phyloP scores from a whole-genome alignment of 345 rosid species.

The Clausena lansium region DNA sequence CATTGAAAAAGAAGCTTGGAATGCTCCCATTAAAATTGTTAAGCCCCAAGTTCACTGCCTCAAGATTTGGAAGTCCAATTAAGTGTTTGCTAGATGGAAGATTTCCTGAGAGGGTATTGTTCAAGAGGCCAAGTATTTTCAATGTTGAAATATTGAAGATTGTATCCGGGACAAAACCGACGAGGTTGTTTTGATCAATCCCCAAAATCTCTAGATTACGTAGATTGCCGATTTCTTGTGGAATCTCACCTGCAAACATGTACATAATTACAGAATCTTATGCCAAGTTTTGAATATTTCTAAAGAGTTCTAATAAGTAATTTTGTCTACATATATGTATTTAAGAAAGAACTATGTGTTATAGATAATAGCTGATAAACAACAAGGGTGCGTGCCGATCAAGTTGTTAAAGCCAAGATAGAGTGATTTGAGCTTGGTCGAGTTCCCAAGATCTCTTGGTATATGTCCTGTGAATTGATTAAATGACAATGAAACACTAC shows the following conservation, averaged over 20 bases:
- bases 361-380: not conserved
- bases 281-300: no score
- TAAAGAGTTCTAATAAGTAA: no score
- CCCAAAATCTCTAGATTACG: not conserved
- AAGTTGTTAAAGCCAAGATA: slow-evolving; percentile 3
- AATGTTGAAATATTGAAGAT: not conserved
- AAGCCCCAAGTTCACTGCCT: not conserved
- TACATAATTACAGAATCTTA: not conserved
- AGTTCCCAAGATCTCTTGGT: slow-evolving; percentile 21
- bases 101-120: not conserved
- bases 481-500: not conserved
- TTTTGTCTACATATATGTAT: no score
- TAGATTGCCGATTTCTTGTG: slow-evolving; percentile 11
- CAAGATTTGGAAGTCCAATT: not conserved
- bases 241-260: slow-evolving; percentile 18
- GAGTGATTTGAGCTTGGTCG: not conserved
- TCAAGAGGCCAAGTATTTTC: not conserved
- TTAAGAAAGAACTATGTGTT: no score
- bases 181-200: not conserved
- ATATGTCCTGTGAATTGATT: not conserved
- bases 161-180: not conserved
- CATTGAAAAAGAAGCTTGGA: not conserved
- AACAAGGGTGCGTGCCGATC: not conserved
- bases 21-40: not conserved
- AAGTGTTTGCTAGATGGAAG: not conserved